Conservation (phyloP, 768 basidiomycete genomes). For the Favolaschia claudopus region DNA sequence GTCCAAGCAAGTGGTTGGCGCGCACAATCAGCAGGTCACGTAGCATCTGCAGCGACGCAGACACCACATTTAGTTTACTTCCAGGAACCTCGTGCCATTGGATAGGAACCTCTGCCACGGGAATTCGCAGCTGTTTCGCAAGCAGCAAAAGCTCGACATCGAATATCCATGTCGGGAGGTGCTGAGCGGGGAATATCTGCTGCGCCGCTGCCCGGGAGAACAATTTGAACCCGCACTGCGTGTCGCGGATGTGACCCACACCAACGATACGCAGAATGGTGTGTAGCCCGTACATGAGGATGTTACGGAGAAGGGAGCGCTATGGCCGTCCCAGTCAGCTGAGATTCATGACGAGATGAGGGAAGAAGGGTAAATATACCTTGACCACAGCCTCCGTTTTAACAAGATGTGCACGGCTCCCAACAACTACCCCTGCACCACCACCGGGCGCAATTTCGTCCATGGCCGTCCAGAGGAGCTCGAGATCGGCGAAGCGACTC, state of each 20-base stretch:
- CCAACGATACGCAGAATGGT: conserved; percentile 88
- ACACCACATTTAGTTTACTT: conserved; percentile 88
- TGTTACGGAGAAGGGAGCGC: conserved; percentile 88
- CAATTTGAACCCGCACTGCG: conserved; percentile 97
- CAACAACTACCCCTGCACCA: conserved; percentile 74
- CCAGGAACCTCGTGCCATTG: conserved; percentile 95
- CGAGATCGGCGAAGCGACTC: conserved; percentile 85
- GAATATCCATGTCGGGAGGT: conserved; percentile 93
- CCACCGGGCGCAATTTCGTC: conserved; percentile 61
- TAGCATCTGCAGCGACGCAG: conserved; percentile 89
- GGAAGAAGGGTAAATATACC: conserved; percentile 50
- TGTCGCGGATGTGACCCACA: conserved; percentile 90
- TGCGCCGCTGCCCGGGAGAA: conserved; percentile 85
- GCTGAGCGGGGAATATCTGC: conserved; percentile 86
- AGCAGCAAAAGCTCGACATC: conserved; percentile 93
- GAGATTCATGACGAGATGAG: background rate
- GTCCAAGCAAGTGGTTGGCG: conserved; percentile 79
- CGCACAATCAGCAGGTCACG: conserved; percentile 85
- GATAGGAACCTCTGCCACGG: conserved; percentile 86
- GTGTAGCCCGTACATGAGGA: conserved; percentile 95
- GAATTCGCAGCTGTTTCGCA: conserved; percentile 79
- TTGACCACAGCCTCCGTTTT: conserved; percentile 93
- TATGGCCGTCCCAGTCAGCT: conserved; percentile 40
- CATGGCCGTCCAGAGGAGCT: conserved; percentile 79
- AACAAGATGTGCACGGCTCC: conserved; percentile 92